Evolutionary conservation across 2,329 filamentous ascomycete species (phyloP), one percentile per base, ranked within the genome.

Genomic region (Ceratocystis harringtonii): DNA sequence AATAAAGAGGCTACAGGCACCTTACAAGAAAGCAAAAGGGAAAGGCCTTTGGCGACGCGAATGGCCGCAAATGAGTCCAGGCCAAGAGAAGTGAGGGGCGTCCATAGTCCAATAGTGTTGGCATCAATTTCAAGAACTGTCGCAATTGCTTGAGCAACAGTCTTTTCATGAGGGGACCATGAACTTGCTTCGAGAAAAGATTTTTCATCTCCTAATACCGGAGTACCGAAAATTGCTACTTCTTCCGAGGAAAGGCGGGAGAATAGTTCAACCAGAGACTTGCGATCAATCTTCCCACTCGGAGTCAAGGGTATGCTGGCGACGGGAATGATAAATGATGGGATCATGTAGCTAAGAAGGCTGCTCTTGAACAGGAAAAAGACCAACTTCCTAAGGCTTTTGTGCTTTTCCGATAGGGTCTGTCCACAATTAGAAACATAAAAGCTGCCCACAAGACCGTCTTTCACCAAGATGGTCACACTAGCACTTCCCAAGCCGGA

Each of bases 1-100:
- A 95, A 75, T 25, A 95, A 81, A 1, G 79, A 74, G 0, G 88
- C 90, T 6, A 95, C 82, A 10, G 87, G 78, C 1, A 90, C 72
- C 28, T 80, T 77, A 5, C 70, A 74, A 1, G 76, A 72, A 1
- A 82, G 73, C 0, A 71, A 68, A 1, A 75, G 70, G 63, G 80
- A 78, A 0, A 96, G 72, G 17, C 73, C 71, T 64, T 79, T 83
- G 0, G 87, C 82, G 7, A 95, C 74, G 0, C 81, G 76, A 68
- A 96, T 95, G 0, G 89, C 89, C 6, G 86, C 88, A 30, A 96
- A 84, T 0, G 91, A 95, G 72, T 96, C 90, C 5, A 96, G 73
- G 0, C 92, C 92, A 2, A 95, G 74, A n/a, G 81, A 83, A 65
- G 87, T 85, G 68, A 96, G 87, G 0, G 90, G 90, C 0, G 84